A percentile compares a stretch with the other conserved stretches of the same genome.
These are phyloP conservation scores for Physcia stellaris DNA, from an alignment of 495 filamentous ascomycete species.

Conservation along the genomic window DNA sequence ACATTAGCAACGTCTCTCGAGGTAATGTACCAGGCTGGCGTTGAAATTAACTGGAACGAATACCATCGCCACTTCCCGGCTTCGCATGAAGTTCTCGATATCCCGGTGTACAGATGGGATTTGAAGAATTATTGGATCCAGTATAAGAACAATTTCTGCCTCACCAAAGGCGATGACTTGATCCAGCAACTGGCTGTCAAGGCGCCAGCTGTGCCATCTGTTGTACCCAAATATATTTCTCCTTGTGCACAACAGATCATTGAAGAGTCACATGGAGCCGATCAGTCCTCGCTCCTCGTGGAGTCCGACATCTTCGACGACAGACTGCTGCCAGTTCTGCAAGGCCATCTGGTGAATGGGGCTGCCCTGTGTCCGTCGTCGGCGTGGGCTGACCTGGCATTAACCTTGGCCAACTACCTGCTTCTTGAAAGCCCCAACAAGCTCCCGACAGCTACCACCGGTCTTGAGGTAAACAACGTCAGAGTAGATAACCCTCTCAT, in stretches of 20 bases:
- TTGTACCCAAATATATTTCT: not conserved
- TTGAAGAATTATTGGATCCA: conserved; percentile 30
- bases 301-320: conserved; percentile 52
- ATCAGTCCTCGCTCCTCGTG: conserved; percentile 27
- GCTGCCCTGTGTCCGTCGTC: conserved; percentile 30
- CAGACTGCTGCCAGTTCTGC: conserved; percentile 44
- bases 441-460: not conserved
- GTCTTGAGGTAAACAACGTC: not conserved
- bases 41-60: conserved; percentile 52
- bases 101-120: conserved; percentile 47
- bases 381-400: not conserved
- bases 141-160: conserved; percentile 22
- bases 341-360: conserved; percentile 59
- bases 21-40: conserved; percentile 40
- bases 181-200: not conserved
- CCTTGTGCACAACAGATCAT: not conserved
- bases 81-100: conserved; percentile 39
- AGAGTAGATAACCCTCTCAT: not conserved
- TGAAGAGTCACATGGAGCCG: not conserved
- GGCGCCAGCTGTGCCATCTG: not conserved
- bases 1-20: conserved; percentile 38
- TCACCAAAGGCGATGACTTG: conserved; percentile 20
- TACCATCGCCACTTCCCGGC: conserved; percentile 44
- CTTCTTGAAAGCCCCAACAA: not conserved
- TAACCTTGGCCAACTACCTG: not conserved